Conservation (phyloP, 441 rosid species). For the Viola pubescens region DNA sequence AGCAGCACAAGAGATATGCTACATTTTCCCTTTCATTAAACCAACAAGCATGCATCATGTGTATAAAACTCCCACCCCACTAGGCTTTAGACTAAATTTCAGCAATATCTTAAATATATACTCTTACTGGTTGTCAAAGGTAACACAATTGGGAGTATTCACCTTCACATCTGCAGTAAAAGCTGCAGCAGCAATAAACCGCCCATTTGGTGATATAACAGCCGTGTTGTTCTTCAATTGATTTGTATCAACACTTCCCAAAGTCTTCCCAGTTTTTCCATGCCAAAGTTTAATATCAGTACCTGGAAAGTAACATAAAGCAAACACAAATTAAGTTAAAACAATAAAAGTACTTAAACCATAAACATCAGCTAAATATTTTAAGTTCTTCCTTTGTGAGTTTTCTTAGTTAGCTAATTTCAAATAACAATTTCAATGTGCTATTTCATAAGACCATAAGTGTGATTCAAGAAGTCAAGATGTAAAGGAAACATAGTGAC, state of each 20-base stretch:
- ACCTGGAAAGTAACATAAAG: conserved; percentile 29
- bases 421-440: not conserved
- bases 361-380: not conserved
- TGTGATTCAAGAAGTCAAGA: not conserved
- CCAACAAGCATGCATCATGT: not conserved
- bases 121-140: not conserved
- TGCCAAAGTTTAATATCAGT: conserved; percentile 96
- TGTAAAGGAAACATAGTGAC: not conserved
- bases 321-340: conserved; percentile 8
- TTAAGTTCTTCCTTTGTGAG: not conserved
- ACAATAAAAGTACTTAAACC: not conserved
- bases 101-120: not conserved
- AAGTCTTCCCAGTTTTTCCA: conserved; percentile 70
- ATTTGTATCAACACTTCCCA: conserved; percentile 66
- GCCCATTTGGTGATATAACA: conserved; percentile 90
- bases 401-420: not conserved
- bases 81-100: not conserved
- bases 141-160: conserved; percentile 10
- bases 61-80: not conserved
- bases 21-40: no score
- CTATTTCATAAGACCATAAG: not conserved
- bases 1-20: no score
- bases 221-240: conserved; percentile 92
- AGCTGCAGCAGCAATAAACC: conserved; percentile 96
- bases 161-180: conserved; percentile 99